Conservation (phyloP, 495 filamentous ascomycete genomes). For the Neurospora sp. region DNA sequence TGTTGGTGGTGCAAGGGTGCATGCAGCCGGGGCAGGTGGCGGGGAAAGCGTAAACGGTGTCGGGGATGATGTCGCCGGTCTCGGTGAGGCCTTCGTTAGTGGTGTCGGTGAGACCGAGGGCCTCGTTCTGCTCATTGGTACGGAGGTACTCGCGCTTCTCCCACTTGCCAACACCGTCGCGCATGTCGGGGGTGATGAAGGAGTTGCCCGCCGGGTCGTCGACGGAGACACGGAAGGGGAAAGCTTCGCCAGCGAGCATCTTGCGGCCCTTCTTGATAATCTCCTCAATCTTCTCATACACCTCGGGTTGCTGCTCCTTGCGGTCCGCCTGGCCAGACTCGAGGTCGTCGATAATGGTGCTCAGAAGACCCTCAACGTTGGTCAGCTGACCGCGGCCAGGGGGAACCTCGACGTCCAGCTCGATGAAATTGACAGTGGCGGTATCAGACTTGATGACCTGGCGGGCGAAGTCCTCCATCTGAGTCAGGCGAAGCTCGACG, state of each 20-base stretch:
- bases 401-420: constrained; percentile 85
- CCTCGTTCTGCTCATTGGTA: constrained; percentile 73
- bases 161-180: constrained; percentile 72
- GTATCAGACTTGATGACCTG: constrained; percentile 88
- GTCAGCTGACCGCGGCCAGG: constrained; percentile 79
- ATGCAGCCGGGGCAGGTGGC: constrained; percentile 84
- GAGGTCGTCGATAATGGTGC: constrained; percentile 64
- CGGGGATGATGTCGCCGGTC: constrained; percentile 72
- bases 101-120: constrained; percentile 52
- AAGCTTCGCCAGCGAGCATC: constrained; percentile 62
- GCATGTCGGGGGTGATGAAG: constrained; percentile 80
- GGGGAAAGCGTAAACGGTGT: constrained; percentile 83
- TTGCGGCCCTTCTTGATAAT: constrained; percentile 59
- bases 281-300: constrained; percentile 62
- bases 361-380: constrained; percentile 82
- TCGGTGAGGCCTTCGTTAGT: constrained; percentile 31
- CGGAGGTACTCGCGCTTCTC: constrained; percentile 68
- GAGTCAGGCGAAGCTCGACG: constrained; percentile 63
- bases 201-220: constrained; percentile 97
- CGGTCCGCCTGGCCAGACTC: constrained; percentile 63
- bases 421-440: constrained; percentile 67
- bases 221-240: constrained; percentile 78
- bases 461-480: constrained; percentile 62
- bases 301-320: constrained; percentile 61
- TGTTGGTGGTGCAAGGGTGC: constrained; percentile 71